phyloP scores from a whole-genome alignment of 2,329 filamentous ascomycete genomes.

The Pseudocercospora ulei region DNA sequence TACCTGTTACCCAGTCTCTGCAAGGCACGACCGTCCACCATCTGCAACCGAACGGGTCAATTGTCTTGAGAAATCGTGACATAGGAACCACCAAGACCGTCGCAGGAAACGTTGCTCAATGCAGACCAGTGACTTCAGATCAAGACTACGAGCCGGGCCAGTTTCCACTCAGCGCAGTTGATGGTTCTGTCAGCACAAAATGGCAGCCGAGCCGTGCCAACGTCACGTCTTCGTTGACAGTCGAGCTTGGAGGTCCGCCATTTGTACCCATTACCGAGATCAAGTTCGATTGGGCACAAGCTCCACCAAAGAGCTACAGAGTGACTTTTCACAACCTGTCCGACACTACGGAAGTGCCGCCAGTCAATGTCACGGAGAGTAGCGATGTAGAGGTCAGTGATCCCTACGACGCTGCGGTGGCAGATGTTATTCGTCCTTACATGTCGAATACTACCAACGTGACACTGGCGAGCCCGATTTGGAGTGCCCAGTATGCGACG shows the following conservation, averaged over 20 bases:
- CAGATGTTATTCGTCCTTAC: conserved; percentile 36
- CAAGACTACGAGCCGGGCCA: conserved; percentile 52
- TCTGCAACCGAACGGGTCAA: conserved; percentile 36
- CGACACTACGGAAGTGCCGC: conserved; percentile 26
- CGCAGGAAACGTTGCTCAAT: conserved; percentile 55
- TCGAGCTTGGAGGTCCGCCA: conserved; percentile 40
- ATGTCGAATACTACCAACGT: conserved; percentile 42
- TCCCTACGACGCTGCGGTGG: conserved; percentile 36
- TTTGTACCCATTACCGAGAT: conserved; percentile 43
- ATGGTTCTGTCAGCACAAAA: conserved; percentile 56
- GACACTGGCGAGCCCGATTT: conserved; percentile 35
- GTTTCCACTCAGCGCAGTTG: conserved; percentile 57
- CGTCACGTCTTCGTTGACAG: conserved; percentile 46
- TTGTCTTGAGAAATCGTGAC: conserved; percentile 51
- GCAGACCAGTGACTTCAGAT: conserved; percentile 42
- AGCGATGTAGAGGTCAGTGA: conserved; percentile 36
- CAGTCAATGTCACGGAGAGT: conserved; percentile 23
- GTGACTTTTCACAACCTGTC: conserved; percentile 49
- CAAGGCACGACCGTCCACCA: conserved; percentile 36
- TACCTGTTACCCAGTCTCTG: conserved; percentile 48
- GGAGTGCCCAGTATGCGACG: conserved; percentile 40
- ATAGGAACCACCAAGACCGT: conserved; percentile 48
- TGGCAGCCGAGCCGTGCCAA: conserved; percentile 54
- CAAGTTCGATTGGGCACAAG: conserved; percentile 52
- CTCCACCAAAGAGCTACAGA: conserved; percentile 46